Percentiles rank a stretch among this genome's conserved stretches.
These are phyloP conservation scores for Schizosaccharomyces japonicus DNA, from an alignment of 805 yeast species.

Conservation along the genomic window DNA sequence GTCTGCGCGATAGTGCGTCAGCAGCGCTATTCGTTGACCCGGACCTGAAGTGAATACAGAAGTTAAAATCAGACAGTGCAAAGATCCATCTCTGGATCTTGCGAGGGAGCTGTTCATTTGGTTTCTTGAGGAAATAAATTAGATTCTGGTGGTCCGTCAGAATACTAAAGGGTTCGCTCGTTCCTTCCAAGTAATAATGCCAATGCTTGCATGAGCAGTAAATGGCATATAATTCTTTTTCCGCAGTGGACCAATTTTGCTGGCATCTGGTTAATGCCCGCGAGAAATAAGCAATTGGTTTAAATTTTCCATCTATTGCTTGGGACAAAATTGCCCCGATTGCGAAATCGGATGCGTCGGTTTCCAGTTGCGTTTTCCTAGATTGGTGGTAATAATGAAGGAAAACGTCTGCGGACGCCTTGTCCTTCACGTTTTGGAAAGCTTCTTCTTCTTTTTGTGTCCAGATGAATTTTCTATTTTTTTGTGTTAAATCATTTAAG, in stretches of 20 bases:
- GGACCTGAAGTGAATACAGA: background rate
- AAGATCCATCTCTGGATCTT: background rate
- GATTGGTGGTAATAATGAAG: background rate
- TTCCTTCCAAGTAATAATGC: background rate
- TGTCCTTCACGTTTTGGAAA: background rate
- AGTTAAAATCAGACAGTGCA: background rate
- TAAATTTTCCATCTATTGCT: background rate
- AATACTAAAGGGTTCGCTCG: background rate
- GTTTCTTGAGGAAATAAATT: background rate
- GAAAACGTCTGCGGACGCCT: background rate
- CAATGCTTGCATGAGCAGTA: no score
- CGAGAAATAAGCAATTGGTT: background rate
- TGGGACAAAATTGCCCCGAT: slow-evolving; percentile 4
- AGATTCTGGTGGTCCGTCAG: background rate
- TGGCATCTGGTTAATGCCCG: background rate
- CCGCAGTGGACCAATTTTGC: no score
- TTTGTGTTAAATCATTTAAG: background rate
- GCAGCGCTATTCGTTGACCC: background rate
- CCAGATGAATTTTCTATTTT: background rate
- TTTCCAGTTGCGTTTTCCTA: slow-evolving; percentile 7
- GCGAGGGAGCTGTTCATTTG: background rate
- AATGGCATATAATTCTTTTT: no score
- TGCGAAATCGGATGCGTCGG: slow-evolving; percentile 4
- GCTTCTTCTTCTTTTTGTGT: background rate
- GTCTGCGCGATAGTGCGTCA: background rate